phyloP scores from a whole-genome alignment of 2,329 filamentous ascomycete genomes.

The Cytospora schulzeri region DNA sequence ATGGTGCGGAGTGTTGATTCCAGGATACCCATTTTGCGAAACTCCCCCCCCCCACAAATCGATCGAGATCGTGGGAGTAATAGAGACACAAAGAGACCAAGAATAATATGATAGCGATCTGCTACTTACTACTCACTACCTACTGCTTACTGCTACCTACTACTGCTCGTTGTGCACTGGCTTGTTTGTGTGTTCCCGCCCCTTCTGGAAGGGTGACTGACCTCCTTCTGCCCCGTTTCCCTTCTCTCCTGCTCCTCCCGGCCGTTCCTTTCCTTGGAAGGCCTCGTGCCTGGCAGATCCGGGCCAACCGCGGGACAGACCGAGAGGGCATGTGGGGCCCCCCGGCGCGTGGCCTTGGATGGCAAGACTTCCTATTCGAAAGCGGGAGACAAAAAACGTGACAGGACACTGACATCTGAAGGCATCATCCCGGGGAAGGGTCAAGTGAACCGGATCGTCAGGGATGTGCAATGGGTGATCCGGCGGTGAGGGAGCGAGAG shows the following conservation, averaged over 20 bases:
- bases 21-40: slow-evolving; percentile 21
- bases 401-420: too few species aligned
- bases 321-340: slow-evolving; percentile 21
- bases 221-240: not conserved
- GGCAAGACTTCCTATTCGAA: slow-evolving; percentile 22
- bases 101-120: slow-evolving; percentile 12
- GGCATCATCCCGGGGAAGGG: slow-evolving; percentile 10
- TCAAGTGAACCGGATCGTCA: slow-evolving; percentile 7
- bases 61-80: slow-evolving; percentile 14
- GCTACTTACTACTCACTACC: not conserved
- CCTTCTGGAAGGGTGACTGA: slow-evolving; percentile 11
- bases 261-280: not conserved
- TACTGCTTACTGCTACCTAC: not conserved
- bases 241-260: slow-evolving; percentile 12
- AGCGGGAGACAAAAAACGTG: slow-evolving; percentile 8
- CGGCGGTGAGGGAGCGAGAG: slow-evolving; percentile 7
- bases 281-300: slow-evolving; percentile 17
- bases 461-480: slow-evolving; percentile 9
- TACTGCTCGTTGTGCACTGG: not conserved
- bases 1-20: not conserved
- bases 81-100: not conserved
- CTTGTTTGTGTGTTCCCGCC: not conserved
- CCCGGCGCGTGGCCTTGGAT: not conserved
- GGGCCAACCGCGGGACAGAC: slow-evolving; percentile 25
- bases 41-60: slow-evolving; percentile 3